A percentile compares a stretch with the other conserved stretches of the same genome.
These are phyloP conservation scores for Penicillium canescens DNA, from an alignment of 495 filamentous ascomycete genomes.

Conservation along the genomic window DNA sequence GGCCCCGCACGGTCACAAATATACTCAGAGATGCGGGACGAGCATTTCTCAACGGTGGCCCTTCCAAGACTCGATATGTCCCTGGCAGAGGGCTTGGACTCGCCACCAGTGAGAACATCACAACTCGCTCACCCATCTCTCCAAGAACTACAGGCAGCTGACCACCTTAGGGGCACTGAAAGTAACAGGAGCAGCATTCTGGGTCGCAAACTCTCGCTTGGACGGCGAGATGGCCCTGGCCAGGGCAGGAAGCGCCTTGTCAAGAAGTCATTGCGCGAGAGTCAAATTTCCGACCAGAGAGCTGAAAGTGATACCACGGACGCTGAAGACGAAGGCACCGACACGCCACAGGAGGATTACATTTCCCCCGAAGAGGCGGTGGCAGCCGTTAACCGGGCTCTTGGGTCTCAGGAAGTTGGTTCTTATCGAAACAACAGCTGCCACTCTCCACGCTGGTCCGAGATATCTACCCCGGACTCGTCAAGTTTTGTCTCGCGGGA, in stretches of 20 bases:
- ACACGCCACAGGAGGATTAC: slow-evolving; percentile 13
- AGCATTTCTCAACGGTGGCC: slow-evolving; percentile 4
- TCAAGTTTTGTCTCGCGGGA: slow-evolving; percentile 12
- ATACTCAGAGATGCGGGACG: slow-evolving; percentile 1
- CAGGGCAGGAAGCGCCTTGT: slow-evolving; percentile 19
- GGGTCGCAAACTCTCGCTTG: slow-evolving; percentile 23
- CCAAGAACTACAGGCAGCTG: slow-evolving; percentile 14
- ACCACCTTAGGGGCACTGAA: slow-evolving; percentile 5
- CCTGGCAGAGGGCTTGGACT: slow-evolving; percentile 1
- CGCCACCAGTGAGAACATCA: not conserved
- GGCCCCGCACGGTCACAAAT: slow-evolving; percentile 5
- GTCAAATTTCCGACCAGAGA: slow-evolving; percentile 4
- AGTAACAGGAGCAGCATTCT: slow-evolving; percentile 7
- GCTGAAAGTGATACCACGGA: slow-evolving; percentile 9
- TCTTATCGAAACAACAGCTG: not conserved
- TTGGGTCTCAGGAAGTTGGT: slow-evolving; percentile 12
- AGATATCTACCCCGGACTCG: slow-evolving; percentile 9
- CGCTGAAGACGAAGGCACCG: slow-evolving; percentile 10
- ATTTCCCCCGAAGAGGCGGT: slow-evolving; percentile 24
- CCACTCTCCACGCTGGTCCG: slow-evolving; percentile 5
- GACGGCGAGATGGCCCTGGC: slow-evolving; percentile 27
- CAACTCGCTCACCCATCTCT: slow-evolving; percentile 17
- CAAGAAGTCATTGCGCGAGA: slow-evolving; percentile 15
- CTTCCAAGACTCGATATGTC: slow-evolving; percentile 3
- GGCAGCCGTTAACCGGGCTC: slow-evolving; percentile 16